phyloP scores from a whole-genome alignment of 2,329 filamentous ascomycete genomes.

The Pseudogymnoascus sp. region DNA sequence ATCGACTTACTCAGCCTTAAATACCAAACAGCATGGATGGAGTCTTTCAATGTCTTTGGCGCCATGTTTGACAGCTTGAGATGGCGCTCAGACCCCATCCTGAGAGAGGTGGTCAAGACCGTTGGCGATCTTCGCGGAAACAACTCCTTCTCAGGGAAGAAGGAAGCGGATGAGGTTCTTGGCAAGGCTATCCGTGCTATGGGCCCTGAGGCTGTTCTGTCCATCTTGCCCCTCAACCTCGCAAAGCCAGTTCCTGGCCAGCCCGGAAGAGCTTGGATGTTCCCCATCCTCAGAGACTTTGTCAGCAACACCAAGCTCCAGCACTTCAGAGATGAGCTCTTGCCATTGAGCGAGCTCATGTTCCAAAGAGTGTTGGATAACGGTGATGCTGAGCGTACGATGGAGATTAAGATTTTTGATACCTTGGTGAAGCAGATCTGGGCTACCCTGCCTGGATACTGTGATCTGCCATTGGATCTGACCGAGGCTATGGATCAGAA shows the following conservation, averaged over 20 bases:
- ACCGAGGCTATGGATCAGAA: constrained; percentile 68
- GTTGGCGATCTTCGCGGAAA: constrained; percentile 83
- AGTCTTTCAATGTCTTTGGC: constrained; percentile 82
- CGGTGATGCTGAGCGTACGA: constrained; percentile 74
- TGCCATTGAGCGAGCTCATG: constrained; percentile 82
- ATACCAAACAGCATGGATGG: constrained; percentile 89
- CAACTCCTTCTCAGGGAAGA: constrained; percentile 85
- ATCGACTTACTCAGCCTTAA: constrained; percentile 75
- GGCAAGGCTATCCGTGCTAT: constrained; percentile 82
- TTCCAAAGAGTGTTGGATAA: constrained; percentile 84
- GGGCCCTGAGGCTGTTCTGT: constrained; percentile 77
- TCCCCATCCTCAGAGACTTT: constrained; percentile 82
- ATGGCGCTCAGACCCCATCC: constrained; percentile 74
- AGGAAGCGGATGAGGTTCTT: constrained; percentile 85
- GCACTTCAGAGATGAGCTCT: constrained; percentile 79
- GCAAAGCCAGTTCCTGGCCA: constrained; percentile 66
- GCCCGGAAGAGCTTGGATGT: constrained; percentile 84
- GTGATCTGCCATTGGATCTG: constrained; percentile 79
- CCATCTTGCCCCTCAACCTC: constrained; percentile 79
- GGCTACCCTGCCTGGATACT: constrained; percentile 90
- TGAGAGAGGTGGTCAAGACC: constrained; percentile 65
- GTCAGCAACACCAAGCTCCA: constrained; percentile 79
- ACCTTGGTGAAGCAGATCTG: constrained; percentile 93
- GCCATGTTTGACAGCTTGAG: constrained; percentile 80
- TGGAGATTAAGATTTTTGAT: constrained; percentile 97